phyloP scores from a whole-genome alignment of 345 rosid species.

The Bretschneidera sinensis region DNA sequence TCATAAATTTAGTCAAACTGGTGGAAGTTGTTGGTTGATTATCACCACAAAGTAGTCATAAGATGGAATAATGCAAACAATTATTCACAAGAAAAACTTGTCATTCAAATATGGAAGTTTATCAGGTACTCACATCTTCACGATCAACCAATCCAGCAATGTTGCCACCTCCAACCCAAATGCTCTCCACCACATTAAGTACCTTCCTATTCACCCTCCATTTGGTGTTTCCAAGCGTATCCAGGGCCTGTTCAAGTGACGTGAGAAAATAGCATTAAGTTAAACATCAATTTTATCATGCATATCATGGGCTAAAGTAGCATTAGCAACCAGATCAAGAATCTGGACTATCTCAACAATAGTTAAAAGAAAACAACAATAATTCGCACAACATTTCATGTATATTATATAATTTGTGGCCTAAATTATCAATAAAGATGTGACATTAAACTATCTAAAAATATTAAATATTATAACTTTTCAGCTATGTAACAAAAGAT shows the following conservation, averaged over 20 bases:
- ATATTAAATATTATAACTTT: too few relatives aligned
- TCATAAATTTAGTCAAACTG: too few relatives aligned
- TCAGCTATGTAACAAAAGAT: not conserved
- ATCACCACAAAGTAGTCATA: too few relatives aligned
- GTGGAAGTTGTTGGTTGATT: too few relatives aligned
- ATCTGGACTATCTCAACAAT: not conserved
- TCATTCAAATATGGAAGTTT: not conserved
- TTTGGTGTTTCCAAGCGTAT: slow-evolving; percentile 91
- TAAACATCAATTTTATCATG: too few relatives aligned
- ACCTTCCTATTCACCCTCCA: slow-evolving; percentile 87
- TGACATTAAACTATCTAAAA: too few relatives aligned
- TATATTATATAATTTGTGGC: not conserved
- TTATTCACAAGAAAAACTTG: not conserved
- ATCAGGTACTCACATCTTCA: slow-evolving; percentile 62
- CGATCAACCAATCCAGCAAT: slow-evolving; percentile 85
- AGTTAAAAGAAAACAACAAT: not conserved
- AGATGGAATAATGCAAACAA: too few relatives aligned
- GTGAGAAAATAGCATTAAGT: not conserved
- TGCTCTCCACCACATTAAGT: slow-evolving; percentile 68
- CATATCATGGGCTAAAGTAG: slow-evolving; percentile 5
- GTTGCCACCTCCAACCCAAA: slow-evolving; percentile 90
- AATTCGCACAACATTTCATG: not conserved
- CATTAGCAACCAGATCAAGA: slow-evolving; percentile 6
- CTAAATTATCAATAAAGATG: not conserved
- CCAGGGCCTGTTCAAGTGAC: slow-evolving; percentile 61